Evolutionary conservation across 2,329 filamentous ascomycete species (phyloP).

Genomic region (Fusarium vanettenii): DNA sequence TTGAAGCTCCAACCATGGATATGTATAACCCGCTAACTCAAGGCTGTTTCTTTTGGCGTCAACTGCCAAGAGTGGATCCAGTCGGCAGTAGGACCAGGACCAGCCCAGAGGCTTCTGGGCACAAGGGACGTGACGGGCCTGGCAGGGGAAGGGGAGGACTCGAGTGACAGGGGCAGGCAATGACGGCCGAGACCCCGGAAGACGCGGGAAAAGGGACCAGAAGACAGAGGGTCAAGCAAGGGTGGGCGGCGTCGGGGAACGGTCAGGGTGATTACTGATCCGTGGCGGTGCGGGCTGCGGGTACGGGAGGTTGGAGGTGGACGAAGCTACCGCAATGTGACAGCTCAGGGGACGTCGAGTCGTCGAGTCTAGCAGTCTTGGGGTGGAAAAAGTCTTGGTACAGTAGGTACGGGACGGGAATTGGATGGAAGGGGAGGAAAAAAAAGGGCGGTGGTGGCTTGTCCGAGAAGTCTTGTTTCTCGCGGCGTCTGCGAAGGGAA

Average conservation of each 20-base stretch:
- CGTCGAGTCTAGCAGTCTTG: slow-evolving; percentile 3
- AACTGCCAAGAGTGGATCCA: slow-evolving; percentile 30
- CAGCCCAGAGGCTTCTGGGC: background rate
- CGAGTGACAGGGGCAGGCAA: slow-evolving; percentile 19
- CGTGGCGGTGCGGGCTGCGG: slow-evolving; percentile 18
- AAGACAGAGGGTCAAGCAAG: slow-evolving; percentile 5
- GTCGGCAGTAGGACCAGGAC: slow-evolving; percentile 7
- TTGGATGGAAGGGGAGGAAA: background rate
- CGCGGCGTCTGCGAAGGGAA: slow-evolving; percentile 28
- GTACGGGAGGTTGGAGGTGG: slow-evolving; percentile 16
- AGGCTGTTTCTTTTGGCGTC: slow-evolving; percentile 28
- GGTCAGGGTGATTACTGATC: slow-evolving; percentile 29
- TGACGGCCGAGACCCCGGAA: slow-evolving; percentile 8
- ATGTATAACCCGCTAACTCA: slow-evolving; percentile 26
- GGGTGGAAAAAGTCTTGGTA: slow-evolving; percentile 1
- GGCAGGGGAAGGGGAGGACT: background rate
- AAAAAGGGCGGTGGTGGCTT: background rate
- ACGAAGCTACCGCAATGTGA: background rate
- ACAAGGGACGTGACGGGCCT: slow-evolving; percentile 5
- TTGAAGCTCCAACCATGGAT: slow-evolving; percentile 25
- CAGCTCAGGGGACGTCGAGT: slow-evolving; percentile 1
- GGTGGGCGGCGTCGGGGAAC: background rate
- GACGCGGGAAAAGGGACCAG: slow-evolving; percentile 5
- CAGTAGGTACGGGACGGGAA: slow-evolving; percentile 12
- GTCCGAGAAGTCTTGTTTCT: slow-evolving; percentile 8